Evolutionary conservation across 495 filamentous ascomycete genomes (phyloP).

Genomic region (Penicillium coprophilum): DNA sequence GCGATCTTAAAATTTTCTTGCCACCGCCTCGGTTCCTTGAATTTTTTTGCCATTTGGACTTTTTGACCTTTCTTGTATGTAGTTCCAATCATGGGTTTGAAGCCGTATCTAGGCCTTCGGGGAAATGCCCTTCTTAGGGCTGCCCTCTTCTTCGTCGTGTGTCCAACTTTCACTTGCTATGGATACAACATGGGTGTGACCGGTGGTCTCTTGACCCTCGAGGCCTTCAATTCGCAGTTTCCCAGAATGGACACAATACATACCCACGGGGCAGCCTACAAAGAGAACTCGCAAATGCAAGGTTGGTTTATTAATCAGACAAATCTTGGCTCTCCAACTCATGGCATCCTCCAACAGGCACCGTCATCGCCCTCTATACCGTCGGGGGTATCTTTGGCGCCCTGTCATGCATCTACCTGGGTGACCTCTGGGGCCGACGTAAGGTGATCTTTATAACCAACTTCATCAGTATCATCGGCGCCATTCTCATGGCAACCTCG

Average conservation of each 20-base stretch:
- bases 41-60: background rate
- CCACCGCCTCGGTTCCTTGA: background rate
- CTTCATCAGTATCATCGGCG: constrained; percentile 33
- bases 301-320: constrained; percentile 20
- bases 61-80: background rate
- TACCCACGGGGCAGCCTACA: constrained; percentile 30
- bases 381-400: constrained; percentile 36
- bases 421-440: constrained; percentile 31
- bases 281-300: constrained; percentile 43
- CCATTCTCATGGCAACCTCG: constrained; percentile 43
- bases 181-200: constrained; percentile 53
- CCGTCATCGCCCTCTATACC: constrained; percentile 34
- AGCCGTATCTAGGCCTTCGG: constrained; percentile 38
- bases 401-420: constrained; percentile 31
- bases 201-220: constrained; percentile 42
- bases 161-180: constrained; percentile 51
- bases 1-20: background rate
- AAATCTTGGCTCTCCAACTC: background rate
- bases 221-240: constrained; percentile 46
- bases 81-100: constrained; percentile 19
- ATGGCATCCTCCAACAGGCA: constrained; percentile 16
- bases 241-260: constrained; percentile 54
- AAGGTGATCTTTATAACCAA: constrained; percentile 32
- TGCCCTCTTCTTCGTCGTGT: constrained; percentile 40
- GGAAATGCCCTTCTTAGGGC: constrained; percentile 36